phyloP scores from a whole-genome alignment of 2,329 filamentous ascomycete genomes.

The Trichoderma brevicompactum region DNA sequence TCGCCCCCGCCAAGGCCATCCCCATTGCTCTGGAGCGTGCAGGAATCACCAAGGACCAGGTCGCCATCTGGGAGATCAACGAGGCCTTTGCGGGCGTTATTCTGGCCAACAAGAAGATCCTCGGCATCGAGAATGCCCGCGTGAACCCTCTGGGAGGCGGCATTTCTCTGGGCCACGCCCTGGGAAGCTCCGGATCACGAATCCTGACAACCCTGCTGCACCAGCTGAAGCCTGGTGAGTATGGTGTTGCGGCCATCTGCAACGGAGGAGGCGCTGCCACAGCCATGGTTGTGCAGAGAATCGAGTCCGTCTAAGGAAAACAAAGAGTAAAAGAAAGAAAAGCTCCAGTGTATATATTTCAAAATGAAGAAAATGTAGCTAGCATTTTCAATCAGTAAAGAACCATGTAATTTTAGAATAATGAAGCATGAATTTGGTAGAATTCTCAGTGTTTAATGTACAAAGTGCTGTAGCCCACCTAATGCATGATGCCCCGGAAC shows the following conservation, averaged over 20 bases:
- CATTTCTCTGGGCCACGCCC: constrained; percentile 87
- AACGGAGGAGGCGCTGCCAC: constrained; percentile 94
- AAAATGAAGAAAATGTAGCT: background rate
- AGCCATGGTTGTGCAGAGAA: constrained; percentile 85
- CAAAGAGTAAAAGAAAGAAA: background rate
- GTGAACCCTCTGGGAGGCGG: constrained; percentile 91
- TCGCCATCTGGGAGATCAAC: constrained; percentile 97
- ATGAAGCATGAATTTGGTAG: background rate
- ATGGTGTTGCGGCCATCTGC: constrained; percentile 94
- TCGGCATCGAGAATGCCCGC: constrained; percentile 76
- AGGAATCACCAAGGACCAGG: constrained; percentile 87
- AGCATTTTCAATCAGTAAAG: background rate
- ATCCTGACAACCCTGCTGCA: constrained; percentile 90
- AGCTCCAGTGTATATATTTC: background rate
- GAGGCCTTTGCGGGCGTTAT: constrained; percentile 97
- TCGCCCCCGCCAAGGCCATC: constrained; percentile 90
- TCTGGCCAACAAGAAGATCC: constrained; percentile 91
- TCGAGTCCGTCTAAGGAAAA: constrained; percentile 59
- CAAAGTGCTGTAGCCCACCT: background rate
- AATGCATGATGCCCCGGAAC: background rate
- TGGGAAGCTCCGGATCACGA: constrained; percentile 90
- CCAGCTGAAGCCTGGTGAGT: constrained; percentile 89
- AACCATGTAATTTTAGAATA: constrained; percentile 19
- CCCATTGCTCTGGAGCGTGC: constrained; percentile 86
- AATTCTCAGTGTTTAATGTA: background rate